Evolutionary conservation across 768 basidiomycete genomes (phyloP).

Genomic region (Amanita muscaria): DNA sequence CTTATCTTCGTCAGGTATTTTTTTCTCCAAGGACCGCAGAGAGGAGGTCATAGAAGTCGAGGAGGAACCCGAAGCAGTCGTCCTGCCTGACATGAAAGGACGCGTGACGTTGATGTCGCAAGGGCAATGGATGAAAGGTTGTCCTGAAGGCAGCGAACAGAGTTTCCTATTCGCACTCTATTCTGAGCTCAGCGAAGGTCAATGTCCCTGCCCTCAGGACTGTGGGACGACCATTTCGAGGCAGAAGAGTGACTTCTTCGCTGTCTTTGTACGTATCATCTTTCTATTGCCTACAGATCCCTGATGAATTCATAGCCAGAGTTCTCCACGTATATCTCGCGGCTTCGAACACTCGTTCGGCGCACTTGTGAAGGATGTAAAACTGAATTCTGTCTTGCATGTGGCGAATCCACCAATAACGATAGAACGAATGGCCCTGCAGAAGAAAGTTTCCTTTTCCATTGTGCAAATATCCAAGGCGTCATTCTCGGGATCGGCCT

Average conservation of each 20-base stretch:
- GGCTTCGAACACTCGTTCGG: constrained; percentile 49
- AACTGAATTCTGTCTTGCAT: constrained; percentile 62
- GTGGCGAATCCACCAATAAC: constrained; percentile 53
- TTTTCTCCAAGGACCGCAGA: constrained; percentile 89
- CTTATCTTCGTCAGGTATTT: constrained; percentile 51
- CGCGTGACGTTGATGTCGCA: constrained; percentile 67
- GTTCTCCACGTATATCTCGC: constrained; percentile 61
- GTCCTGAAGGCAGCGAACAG: constrained; percentile 90
- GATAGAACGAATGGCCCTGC: constrained; percentile 36
- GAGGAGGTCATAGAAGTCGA: constrained; percentile 92
- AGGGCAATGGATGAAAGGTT: constrained; percentile 96
- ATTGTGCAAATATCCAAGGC: constrained; percentile 86
- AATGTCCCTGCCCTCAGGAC: constrained; percentile 62
- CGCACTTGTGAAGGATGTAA: constrained; percentile 57
- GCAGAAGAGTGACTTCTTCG: constrained; percentile 73
- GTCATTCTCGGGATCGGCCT: constrained; percentile 87
- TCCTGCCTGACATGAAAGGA: constrained; percentile 32
- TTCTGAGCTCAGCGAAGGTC: constrained; percentile 54
- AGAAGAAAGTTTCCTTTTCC: constrained; percentile 60
- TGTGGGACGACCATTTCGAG: constrained; percentile 59
- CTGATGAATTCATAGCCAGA: constrained; percentile 48
- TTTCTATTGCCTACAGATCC: constrained; percentile 7
- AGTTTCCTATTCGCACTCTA: constrained; percentile 82
- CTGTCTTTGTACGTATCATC: constrained; percentile 48
- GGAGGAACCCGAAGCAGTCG: constrained; percentile 55